Evolutionary conservation across 305 asterid species (phyloP), one percentile per base, ranked within the genome.

Genomic region (Plantago coronopus): DNA sequence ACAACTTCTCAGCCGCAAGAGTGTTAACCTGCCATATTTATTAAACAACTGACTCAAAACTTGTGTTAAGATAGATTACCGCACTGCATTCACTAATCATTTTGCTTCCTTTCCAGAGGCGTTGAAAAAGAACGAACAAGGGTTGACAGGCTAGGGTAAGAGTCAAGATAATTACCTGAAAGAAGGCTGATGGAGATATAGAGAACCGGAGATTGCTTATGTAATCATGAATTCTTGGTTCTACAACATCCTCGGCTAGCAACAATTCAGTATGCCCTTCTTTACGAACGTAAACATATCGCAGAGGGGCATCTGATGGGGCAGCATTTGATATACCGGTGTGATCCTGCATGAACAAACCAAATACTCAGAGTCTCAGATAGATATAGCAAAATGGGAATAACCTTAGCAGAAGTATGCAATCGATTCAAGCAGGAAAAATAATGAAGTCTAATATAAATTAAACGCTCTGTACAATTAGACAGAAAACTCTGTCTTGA

Each of bases 251-350:
- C 65, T 62, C 66, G 68, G 77, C 72, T 50, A 79, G 61, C 63
- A 54, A 69, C 25, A 77, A 76, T 69, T 79, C 82, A 71, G 75
- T 48, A 64, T 75, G 80, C 14, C 59, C 63, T 60, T 76, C 85
- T 64, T 64, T 76, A 60, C 63, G 68, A 72, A 70, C 69, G 64
- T 80, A 79, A 66, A 86, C 79, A 64, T 72, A 77, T 37, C 76
- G 75, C 51, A 89, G 45, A 66, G 95, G 95, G 65, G 89, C 91
- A 78, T 91, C 98, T 50, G 94, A 61, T 22, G 98, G 95, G 47
- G 98, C 98, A 60, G 73, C 98, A 76, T 91, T 91, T 68, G 98
- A 91, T 76, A 91, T 89, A 69, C 98, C 97, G 47, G 79, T 83
- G 73, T 91, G 98, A 69, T 88, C 97, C 98, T 91, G 69, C 69